phyloP scores from a whole-genome alignment of 1,284 basidiomycete genomes.

The Cutaneotrichosporon arboriforme region DNA sequence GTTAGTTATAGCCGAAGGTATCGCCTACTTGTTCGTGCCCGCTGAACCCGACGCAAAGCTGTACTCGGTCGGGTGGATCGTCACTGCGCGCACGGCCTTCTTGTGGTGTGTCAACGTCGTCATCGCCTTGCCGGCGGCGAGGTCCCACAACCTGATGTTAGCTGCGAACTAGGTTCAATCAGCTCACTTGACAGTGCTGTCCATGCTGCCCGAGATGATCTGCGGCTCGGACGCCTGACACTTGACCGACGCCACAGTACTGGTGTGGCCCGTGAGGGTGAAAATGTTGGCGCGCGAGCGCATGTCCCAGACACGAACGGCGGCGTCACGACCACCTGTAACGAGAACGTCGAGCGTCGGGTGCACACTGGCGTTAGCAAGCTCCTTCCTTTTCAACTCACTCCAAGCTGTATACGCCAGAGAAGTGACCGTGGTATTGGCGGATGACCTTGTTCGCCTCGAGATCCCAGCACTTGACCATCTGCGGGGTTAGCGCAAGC shows the following conservation, averaged over 20 bases:
- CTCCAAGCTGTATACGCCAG: conserved; percentile 83
- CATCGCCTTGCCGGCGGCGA: conserved; percentile 96
- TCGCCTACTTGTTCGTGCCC: conserved; percentile 74
- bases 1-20: not conserved
- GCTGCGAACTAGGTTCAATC: not conserved
- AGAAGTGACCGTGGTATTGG: conserved; percentile 95
- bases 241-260: conserved; percentile 87
- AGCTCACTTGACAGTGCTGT: conserved; percentile 79
- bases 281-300: conserved; percentile 93
- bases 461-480: conserved; percentile 99
- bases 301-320: conserved; percentile 97
- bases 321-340: conserved; percentile 89
- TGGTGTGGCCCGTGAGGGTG: conserved; percentile 86
- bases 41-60: conserved; percentile 91
- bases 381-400: conserved; percentile 21
- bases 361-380: conserved; percentile 57
- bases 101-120: conserved; percentile 96
- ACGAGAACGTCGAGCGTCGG: conserved; percentile 94
- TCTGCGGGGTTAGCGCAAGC: conserved; percentile 47
- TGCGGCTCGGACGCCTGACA: conserved; percentile 96
- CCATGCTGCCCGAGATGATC: conserved; percentile 97
- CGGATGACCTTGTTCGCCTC: conserved; percentile 98
- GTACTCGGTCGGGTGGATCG: conserved; percentile 93
- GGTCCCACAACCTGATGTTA: conserved; percentile 75
- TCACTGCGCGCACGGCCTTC: conserved; percentile 89